A percentile compares a stretch with the other conserved stretches of the same genome.
These are phyloP conservation scores for Flagelloscypha sp. DNA, from an alignment of 768 basidiomycete species.

Conservation along the genomic window DNA sequence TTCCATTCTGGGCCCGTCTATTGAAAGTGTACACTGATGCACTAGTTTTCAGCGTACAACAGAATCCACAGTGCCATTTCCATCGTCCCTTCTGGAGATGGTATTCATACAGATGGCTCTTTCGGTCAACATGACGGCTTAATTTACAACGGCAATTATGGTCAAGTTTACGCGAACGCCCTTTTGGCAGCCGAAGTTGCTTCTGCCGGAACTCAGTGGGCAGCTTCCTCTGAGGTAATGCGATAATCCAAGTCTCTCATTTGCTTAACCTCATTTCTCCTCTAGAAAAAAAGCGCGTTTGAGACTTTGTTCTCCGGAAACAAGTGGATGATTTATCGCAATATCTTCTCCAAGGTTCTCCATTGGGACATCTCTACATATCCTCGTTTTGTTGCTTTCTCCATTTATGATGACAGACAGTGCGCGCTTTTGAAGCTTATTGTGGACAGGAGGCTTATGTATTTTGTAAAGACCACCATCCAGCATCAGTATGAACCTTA, in stretches of 20 bases:
- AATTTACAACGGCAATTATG: slow-evolving; percentile 1
- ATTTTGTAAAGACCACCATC: slow-evolving; percentile 29
- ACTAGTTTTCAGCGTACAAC: too few species aligned
- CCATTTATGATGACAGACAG: too few species aligned
- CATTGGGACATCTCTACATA: slow-evolving; percentile 42
- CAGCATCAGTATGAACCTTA: slow-evolving; percentile 35
- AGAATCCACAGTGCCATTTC: slow-evolving; percentile 26
- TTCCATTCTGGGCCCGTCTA: too few species aligned
- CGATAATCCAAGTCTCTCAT: too few species aligned
- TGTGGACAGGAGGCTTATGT: not conserved
- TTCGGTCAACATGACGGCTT: slow-evolving; percentile 18
- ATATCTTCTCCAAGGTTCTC: slow-evolving; percentile 27
- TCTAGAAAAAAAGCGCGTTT: too few species aligned
- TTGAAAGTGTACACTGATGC: too few species aligned
- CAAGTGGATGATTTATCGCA: slow-evolving; percentile 40
- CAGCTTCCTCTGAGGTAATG: slow-evolving; percentile 19
- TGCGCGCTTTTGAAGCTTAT: not conserved
- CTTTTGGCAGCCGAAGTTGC: slow-evolving; percentile 34
- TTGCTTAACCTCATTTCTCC: too few species aligned
- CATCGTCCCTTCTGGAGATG: too few species aligned
- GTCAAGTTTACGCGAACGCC: slow-evolving; percentile 28
- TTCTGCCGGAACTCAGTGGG: slow-evolving; percentile 32
- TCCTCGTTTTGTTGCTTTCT: too few species aligned
- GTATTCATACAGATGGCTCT: too few species aligned
- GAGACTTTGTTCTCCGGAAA: slow-evolving; percentile 30